These are phyloP conservation scores for Acanthochlamys bracteata DNA, from an alignment of 106 monocot species.

Conservation along the genomic window DNA sequence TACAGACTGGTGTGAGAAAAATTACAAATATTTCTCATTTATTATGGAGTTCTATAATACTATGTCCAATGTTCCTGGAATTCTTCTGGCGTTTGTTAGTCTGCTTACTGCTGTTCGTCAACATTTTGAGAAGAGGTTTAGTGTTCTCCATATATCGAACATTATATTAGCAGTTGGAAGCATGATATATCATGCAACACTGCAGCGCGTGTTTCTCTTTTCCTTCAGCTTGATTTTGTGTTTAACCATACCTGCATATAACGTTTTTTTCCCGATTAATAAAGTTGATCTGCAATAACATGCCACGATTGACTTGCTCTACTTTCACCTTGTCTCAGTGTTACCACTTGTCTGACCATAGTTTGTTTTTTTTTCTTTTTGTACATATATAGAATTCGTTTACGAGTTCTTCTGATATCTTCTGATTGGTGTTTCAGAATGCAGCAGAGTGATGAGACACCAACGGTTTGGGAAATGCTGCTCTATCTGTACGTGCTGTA, in stretches of 20 bases:
- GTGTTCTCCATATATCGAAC: conserved; percentile 38
- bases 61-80: conserved; percentile 32
- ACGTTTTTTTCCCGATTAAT: neutral
- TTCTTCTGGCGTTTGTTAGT: conserved; percentile 34
- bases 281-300: too few relatives aligned
- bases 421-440: conserved; percentile 42
- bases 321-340: too few relatives aligned
- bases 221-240: neutral
- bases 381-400: too few relatives aligned
- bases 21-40: conserved; percentile 28
- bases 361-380: too few relatives aligned
- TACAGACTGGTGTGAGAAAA: conserved; percentile 33
- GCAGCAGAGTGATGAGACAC: conserved; percentile 84
- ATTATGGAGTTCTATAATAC: conserved; percentile 41
- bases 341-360: too few relatives aligned
- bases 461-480: conserved; percentile 94
- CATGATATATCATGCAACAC: conserved; percentile 37
- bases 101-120: conserved; percentile 32
- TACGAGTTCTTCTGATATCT: too few relatives aligned
- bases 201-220: conserved; percentile 27
- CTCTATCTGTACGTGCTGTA: conserved; percentile 84
- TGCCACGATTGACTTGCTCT: too few relatives aligned
- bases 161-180: conserved; percentile 43
- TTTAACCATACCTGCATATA: too few relatives aligned
- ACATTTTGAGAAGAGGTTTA: conserved; percentile 45